Conservation (phyloP, 2,329 filamentous ascomycete species). For the Hypoxylon rubiginosum region DNA sequence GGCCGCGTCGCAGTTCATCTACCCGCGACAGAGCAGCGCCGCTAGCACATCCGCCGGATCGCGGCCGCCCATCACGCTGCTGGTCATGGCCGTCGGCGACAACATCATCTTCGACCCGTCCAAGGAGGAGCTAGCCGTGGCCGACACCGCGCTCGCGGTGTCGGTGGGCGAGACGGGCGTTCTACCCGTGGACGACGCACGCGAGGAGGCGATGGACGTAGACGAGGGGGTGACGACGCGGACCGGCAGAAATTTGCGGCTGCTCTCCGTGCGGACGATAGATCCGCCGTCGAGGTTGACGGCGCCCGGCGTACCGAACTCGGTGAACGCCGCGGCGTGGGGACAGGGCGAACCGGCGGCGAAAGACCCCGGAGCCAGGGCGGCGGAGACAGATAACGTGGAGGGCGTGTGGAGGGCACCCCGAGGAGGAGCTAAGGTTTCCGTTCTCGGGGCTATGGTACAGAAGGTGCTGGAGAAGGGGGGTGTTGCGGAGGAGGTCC, state of each 20-base stretch:
- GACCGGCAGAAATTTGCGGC: conserved; percentile 61
- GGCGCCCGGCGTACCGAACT: conserved; percentile 76
- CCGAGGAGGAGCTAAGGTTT: conserved; percentile 83
- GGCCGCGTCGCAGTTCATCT: conserved; percentile 84
- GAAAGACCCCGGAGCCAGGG: conserved; percentile 57
- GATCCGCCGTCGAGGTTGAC: conserved; percentile 82
- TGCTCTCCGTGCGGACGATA: conserved; percentile 79
- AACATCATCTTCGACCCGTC: conserved; percentile 96
- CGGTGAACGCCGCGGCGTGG: conserved; percentile 69
- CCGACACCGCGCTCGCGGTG: conserved; percentile 88
- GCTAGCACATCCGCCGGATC: conserved; percentile 41
- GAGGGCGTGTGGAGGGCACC: conserved; percentile 90
- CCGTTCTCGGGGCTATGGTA: conserved; percentile 79
- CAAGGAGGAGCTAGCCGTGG: conserved; percentile 91
- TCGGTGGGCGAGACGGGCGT: conserved; percentile 72
- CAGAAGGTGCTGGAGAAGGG: conserved; percentile 81
- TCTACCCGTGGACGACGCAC: conserved; percentile 29
- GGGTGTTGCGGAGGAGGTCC: conserved; percentile 87
- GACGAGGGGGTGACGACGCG: conserved; percentile 40
- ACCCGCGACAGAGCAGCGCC: conserved; percentile 64
- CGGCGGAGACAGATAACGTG: conserved; percentile 67
- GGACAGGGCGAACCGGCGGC: conserved; percentile 54
- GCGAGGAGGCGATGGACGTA: too few relatives aligned
- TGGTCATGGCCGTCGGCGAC: conserved; percentile 86
- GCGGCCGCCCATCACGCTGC: conserved; percentile 87